phyloP scores from a whole-genome alignment of 352 stramenopile genomes.

The Phytophthora macrochlamydospora region DNA sequence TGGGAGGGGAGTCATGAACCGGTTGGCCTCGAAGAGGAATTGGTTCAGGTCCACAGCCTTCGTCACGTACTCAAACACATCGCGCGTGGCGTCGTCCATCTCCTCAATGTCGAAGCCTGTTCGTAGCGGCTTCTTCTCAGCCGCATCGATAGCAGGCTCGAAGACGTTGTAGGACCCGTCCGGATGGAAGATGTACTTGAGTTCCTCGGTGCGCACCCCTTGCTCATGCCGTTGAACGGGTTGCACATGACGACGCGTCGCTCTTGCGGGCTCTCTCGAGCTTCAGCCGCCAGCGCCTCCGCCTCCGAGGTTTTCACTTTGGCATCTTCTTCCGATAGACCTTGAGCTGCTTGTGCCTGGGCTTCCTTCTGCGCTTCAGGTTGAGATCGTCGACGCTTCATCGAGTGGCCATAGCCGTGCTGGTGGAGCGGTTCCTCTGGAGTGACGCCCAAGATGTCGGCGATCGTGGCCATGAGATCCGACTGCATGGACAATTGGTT shows the following conservation, averaged over 20 bases:
- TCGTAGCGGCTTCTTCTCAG: conserved; percentile 55
- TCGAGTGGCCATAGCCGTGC: conserved; percentile 73
- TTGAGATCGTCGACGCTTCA: conserved; percentile 53
- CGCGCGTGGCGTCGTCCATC: conserved; percentile 55
- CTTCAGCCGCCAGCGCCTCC: conserved; percentile 20
- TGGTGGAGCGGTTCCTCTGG: conserved; percentile 57
- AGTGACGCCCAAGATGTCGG: conserved; percentile 62
- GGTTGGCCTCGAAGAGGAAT: conserved; percentile 73
- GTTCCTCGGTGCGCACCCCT: conserved; percentile 68
- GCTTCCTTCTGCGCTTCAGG: conserved; percentile 23
- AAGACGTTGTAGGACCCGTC: conserved; percentile 77
- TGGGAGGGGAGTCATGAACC: conserved; percentile 48
- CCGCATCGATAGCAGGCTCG: conserved; percentile 45
- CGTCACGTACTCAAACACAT: conserved; percentile 56
- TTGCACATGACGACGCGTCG: conserved; percentile 71
- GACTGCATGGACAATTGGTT: conserved; percentile 73
- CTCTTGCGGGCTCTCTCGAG: conserved; percentile 28
- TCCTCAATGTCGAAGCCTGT: conserved; percentile 66
- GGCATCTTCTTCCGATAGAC: conserved; percentile 17
- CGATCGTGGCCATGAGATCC: conserved; percentile 76
- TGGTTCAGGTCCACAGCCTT: conserved; percentile 72
- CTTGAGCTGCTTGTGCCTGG: conserved; percentile 16
- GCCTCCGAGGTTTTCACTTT: conserved; percentile 16
- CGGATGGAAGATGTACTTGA: conserved; percentile 77
- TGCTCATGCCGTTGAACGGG: conserved; percentile 72